Conservation (phyloP, 1,284 basidiomycete species). For the Ustilago loliicola region DNA sequence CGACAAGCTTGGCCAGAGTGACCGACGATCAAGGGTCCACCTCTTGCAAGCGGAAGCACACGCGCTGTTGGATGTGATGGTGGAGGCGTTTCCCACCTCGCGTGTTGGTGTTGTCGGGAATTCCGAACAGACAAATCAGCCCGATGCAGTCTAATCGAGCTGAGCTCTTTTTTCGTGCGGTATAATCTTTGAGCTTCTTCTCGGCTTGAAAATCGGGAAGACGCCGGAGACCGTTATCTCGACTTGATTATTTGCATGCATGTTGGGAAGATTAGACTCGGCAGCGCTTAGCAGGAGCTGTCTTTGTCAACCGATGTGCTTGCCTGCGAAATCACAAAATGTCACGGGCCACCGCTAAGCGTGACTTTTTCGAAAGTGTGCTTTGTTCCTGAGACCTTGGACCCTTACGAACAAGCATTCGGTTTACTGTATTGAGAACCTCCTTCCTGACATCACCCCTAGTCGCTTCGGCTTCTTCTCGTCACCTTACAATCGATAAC, state of each 20-base stretch:
- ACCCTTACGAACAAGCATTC: background rate
- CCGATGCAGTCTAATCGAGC: background rate
- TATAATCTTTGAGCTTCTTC: background rate
- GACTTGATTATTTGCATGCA: too few relatives aligned
- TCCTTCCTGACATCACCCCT: background rate
- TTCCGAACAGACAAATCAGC: background rate
- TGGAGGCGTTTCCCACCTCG: constrained; percentile 6
- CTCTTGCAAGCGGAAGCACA: background rate
- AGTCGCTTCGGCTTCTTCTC: too few relatives aligned
- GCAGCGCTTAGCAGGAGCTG: background rate
- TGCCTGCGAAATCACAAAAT: background rate
- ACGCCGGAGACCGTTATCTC: background rate
- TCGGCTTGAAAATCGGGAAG: background rate
- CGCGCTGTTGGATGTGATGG: constrained; percentile 33
- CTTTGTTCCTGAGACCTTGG: constrained; percentile 5
- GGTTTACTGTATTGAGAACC: too few relatives aligned
- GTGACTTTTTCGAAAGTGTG: background rate
- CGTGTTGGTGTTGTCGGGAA: constrained; percentile 17
- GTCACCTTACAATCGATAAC: too few relatives aligned
- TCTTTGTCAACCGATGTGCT: background rate
- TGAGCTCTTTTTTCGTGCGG: background rate
- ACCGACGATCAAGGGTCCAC: too few relatives aligned
- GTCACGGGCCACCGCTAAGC: constrained; percentile 7
- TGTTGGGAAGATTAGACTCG: background rate
- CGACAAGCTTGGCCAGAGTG: background rate